phyloP scores from a whole-genome alignment of 306 rosid genomes.

The Sesbania bispinosa region DNA sequence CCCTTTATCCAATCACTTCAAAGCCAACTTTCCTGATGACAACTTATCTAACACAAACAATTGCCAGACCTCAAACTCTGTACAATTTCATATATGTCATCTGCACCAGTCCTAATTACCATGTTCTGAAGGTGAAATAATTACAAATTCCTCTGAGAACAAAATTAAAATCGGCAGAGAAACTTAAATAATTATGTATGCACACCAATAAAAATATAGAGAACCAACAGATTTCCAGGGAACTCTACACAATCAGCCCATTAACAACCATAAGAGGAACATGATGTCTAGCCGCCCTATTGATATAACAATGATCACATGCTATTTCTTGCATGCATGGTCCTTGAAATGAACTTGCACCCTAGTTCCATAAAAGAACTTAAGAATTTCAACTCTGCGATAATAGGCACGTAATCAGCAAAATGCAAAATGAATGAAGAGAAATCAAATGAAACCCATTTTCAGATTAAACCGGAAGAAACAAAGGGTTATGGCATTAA shows the following conservation, averaged over 20 bases:
- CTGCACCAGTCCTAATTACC: not conserved
- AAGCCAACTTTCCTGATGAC: not conserved
- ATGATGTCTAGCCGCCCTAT: not conserved
- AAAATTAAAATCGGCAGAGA: not conserved
- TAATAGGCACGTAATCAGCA: not conserved
- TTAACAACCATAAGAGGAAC: not conserved
- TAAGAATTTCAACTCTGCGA: conserved; percentile 23
- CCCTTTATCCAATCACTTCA: conserved; percentile 1
- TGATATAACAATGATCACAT: not conserved
- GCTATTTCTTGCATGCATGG: not conserved
- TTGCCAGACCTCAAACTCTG: not conserved
- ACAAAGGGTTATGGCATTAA: not conserved
- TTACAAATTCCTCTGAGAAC: conserved; percentile 13
- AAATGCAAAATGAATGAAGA: not conserved
- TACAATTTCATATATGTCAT: not conserved
- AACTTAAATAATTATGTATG: conserved; percentile 20
- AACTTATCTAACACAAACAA: not conserved
- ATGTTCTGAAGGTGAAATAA: conserved; percentile 10
- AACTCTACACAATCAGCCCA: not conserved
- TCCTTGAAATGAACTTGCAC: conserved; percentile 12
- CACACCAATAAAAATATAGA: not conserved
- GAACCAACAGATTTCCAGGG: not conserved
- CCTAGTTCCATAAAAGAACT: conserved; percentile 24
- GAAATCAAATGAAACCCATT: not conserved
- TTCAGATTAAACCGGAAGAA: conserved; percentile 4